These are phyloP conservation scores for Cladosporium sp. DNA, from an alignment of 2,329 filamentous ascomycete species.

Conservation along the genomic window DNA sequence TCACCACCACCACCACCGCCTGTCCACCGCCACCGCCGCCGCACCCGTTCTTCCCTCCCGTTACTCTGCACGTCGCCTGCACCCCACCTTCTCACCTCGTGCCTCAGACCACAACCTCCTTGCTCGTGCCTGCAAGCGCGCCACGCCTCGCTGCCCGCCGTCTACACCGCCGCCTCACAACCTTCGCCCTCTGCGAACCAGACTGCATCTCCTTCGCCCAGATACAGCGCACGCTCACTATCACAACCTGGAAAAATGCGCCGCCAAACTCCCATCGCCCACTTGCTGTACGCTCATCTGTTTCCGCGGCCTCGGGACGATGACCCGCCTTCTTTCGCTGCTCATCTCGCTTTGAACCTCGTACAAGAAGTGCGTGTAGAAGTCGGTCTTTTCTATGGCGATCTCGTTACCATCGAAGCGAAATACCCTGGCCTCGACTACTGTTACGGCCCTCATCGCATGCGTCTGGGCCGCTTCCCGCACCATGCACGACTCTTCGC, in stretches of 20 bases:
- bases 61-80: not conserved
- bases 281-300: conserved; percentile 73
- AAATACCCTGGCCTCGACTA: conserved; percentile 83
- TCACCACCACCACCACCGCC: conserved; percentile 1
- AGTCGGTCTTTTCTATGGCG: conserved; percentile 75
- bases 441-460: conserved; percentile 68
- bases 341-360: conserved; percentile 68
- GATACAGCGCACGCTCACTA: not conserved
- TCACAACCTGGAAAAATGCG: conserved; percentile 58
- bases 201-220: not conserved
- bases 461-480: conserved; percentile 73
- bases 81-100: not conserved
- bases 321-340: conserved; percentile 71
- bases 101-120: conserved; percentile 3
- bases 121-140: conserved; percentile 10
- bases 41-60: not conserved
- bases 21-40: not conserved
- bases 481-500: conserved; percentile 77
- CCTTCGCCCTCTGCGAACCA: not conserved
- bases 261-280: conserved; percentile 65
- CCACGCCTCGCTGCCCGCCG: not conserved
- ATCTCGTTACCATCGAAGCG: conserved; percentile 75
- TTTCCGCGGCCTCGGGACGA: conserved; percentile 67
- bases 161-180: not conserved
- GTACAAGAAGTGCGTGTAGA: conserved; percentile 78